A percentile compares a stretch with the other conserved stretches of the same genome.
These are phyloP conservation scores for Pythium rishiriense DNA, from an alignment of 352 stramenopile genomes.

Conservation along the genomic window DNA sequence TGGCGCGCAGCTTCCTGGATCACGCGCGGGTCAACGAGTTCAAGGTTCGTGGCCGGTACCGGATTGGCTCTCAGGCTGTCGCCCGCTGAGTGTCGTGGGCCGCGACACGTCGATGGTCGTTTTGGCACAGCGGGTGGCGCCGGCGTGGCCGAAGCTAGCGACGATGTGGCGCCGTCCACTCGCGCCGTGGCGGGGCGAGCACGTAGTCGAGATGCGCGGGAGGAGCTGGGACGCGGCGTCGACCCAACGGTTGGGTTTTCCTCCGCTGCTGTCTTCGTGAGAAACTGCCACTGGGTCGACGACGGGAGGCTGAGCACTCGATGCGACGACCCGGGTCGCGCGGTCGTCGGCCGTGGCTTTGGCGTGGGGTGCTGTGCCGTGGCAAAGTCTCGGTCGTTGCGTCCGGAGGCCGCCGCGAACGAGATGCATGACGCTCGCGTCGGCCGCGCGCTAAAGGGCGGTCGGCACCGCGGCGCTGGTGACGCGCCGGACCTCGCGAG, in stretches of 20 bases:
- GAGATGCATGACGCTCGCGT: constrained; percentile 20
- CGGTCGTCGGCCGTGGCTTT: constrained; percentile 4
- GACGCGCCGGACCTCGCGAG: constrained; percentile 7
- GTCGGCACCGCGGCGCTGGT: constrained; percentile 9
- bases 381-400: neutral
- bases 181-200: constrained; percentile 17
- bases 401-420: constrained; percentile 18
- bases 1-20: constrained; percentile 45
- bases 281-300: constrained; percentile 29
- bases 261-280: constrained; percentile 12
- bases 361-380: neutral
- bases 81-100: neutral
- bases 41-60: neutral
- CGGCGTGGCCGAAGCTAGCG: neutral
- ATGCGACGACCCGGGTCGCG: constrained; percentile 11
- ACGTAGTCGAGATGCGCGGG: constrained; percentile 1
- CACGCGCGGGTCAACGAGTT: constrained; percentile 24
- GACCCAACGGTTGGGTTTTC: neutral
- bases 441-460: constrained; percentile 9
- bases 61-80: neutral
- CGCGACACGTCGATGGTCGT: constrained; percentile 17
- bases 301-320: constrained; percentile 13
- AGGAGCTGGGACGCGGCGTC: neutral
- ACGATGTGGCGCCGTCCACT: neutral
- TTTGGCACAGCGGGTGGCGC: constrained; percentile 1